Evolutionary conservation across 2,329 filamentous ascomycete genomes (phyloP), one percentile per base, ranked within the genome.

Genomic region (Curvularia hawaiiensis): DNA sequence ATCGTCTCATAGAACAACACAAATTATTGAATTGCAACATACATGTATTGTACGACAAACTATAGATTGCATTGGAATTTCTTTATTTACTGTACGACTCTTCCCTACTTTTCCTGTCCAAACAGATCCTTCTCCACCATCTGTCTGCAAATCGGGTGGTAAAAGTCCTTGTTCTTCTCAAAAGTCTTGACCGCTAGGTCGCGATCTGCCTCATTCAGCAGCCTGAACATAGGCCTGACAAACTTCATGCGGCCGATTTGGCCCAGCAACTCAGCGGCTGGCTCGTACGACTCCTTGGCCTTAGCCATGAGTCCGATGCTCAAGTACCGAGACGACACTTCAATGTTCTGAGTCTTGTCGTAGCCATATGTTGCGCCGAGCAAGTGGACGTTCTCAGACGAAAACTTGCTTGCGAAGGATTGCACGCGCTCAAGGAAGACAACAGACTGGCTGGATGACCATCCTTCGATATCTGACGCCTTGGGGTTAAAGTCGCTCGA

Each of bases 161-260:
- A 99, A 73, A 98, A 98, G 61, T 92, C 88, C 77, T 85, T 90
- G 75, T 97, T 89, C 83, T 89, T 90, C 78, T 90, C 85, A 78
- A 97, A 97, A 0, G 93, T 96, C 74, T 87, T 81, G 52, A 94
- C 77, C 0, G 95, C 94, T 69, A 96, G 77, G 26, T 87, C 80
- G 46, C 86, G 82, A 78, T 97, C 89, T 39, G 90, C 85, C 74
- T 88, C 87, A 70, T 89, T 88, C 65, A 99, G 79, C 49, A 86
- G 84, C 60, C 89, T 84, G 79, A 89, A 97, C 71, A 98, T 78
- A 22, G 94, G 92, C 47, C 94, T 83, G 58, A 98, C 94, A 77
- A 94, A 98, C 84, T 98, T 98, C 95, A 99, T 98, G 56, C 95
- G 83, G 12, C 95, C 95, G 24, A 97, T 92, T 51, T 84, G 83